phyloP scores from a whole-genome alignment of 805 yeast species.

The Candida maesae region DNA sequence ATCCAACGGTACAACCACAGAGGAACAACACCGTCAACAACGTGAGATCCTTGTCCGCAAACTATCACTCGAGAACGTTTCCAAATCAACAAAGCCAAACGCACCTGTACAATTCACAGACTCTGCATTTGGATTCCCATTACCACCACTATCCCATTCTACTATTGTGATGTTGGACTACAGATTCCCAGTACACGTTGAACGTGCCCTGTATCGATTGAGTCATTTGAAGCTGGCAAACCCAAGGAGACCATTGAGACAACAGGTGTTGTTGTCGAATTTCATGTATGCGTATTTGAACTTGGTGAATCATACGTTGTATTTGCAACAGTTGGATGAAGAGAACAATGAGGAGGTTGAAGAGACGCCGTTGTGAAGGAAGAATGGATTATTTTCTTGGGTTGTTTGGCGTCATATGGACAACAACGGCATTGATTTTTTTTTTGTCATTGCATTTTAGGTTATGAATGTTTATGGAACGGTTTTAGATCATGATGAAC shows the following conservation, averaged over 20 bases:
- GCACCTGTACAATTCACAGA: conserved; percentile 62
- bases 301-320: conserved; percentile 86
- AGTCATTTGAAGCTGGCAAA: conserved; percentile 93
- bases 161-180: conserved; percentile 78
- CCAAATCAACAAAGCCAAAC: conserved; percentile 42
- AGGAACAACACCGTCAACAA: conserved; percentile 21
- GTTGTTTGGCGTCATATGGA: too few relatives aligned
- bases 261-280: conserved; percentile 89
- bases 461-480: too few relatives aligned
- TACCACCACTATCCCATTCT: conserved; percentile 75
- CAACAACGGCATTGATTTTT: too few relatives aligned
- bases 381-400: neutral
- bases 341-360: conserved; percentile 15
- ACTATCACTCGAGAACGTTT: conserved; percentile 32
- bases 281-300: conserved; percentile 98
- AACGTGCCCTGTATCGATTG: conserved; percentile 88
- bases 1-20: neutral
- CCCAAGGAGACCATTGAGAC: conserved; percentile 84
- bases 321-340: conserved; percentile 58
- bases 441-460: too few relatives aligned
- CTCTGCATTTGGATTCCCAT: conserved; percentile 83
- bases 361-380: neutral
- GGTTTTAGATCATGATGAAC: too few relatives aligned
- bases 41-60: conserved; percentile 21
- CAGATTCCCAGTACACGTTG: conserved; percentile 91